Evolutionary conservation across 2,329 filamentous ascomycete genomes (phyloP), one percentile per base, ranked within the genome.

Genomic region (Nothophaeocryptopus gaeumannii): DNA sequence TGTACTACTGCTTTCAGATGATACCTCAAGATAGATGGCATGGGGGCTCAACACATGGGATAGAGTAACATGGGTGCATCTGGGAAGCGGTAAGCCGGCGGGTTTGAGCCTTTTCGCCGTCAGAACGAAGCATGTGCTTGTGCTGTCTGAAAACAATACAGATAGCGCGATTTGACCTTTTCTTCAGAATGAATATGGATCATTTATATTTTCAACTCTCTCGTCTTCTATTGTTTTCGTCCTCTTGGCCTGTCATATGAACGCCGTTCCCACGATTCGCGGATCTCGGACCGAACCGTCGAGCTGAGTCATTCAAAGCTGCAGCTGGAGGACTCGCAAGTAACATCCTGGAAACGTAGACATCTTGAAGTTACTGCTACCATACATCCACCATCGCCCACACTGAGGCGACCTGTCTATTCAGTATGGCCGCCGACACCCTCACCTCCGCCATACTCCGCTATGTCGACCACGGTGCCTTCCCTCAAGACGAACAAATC

Each of bases 381-480:
- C 20, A 7, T 26, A 26, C 20, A 26, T 26, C 34, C 39, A 45
- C 31, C 43, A 3, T 26, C 20, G 20, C 20, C 20, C 20, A 7
- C 20, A 7, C 20, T 26, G 20, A 26, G 20, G 20, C 20, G 20
- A 26, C 20, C 20, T 26, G 20, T 26, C 7, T 7, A 4, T 26
- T 7, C 20, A 26, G 7, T 26, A 60, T 60, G 58, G 47, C 59
- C 42, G 50, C 55, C 29, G 54, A 56, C 10, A 44, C 45, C 16
- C 68, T 85, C 46, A 81, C 80, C 57, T 74, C 79, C 53, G 82
- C 82, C 4, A 71, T 89, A 36, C 79, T 89, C 49, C 74, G 82
- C 53, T 88, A 85, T 61, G 78, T 86, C 46, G 70, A 76, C 39
- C 68, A 79, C 39, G 78, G 78, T 50, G 67, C 69, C 29, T 83